Evolutionary conservation across 192 early-diverging fungal species (phyloP), one percentile per base, ranked within the genome.

Genomic region (Backusella macrospora): DNA sequence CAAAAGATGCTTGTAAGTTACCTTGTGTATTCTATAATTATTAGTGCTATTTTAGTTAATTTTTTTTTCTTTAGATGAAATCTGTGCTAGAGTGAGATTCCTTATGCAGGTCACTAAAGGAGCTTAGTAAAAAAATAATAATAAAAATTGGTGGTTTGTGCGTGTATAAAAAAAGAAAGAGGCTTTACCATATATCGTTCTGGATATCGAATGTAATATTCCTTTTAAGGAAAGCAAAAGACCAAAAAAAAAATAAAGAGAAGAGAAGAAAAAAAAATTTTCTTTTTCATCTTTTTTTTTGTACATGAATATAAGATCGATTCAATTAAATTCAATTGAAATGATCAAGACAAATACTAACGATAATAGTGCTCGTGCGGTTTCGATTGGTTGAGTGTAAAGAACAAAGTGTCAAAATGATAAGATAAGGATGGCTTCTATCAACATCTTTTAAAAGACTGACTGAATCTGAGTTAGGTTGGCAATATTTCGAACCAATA

Each of bases 1-100:
- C 88, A 10, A 86, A 92, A 37, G 84, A 90, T 81, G 86, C 89
- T 29, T 73, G 89, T 89, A 87, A 82, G 84, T 87, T n/a, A 34
- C 29, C 29, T 34, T 34, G 29, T 34, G 1, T 34, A 34, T 34
- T 34, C 0, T 55, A 0, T 12, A 13, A 5, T 65, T 40, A 38
- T 26, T 40, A 29, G 13, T 52, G 18, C 6, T 52, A 43, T 67
- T 40, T 43, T 43, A 38, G 48, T 18, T 23, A 42, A 45, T 0
- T 44, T n/a, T 23, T 23, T 21, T 44, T 46, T 10, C 44, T 26
- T 14, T 68, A 80, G 78, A 75, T 73, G 78, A 80, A 40, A 80
- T 80, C 5, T 80, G 78, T 69, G 62, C 70, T 49, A 52, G 78
- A 63, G 67, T 80, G n/a, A 65, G 59, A 18, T 80, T 80, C 66